These are phyloP conservation scores for Phytophthora pistaciae DNA, from an alignment of 352 stramenopile genomes.

Conservation along the genomic window DNA sequence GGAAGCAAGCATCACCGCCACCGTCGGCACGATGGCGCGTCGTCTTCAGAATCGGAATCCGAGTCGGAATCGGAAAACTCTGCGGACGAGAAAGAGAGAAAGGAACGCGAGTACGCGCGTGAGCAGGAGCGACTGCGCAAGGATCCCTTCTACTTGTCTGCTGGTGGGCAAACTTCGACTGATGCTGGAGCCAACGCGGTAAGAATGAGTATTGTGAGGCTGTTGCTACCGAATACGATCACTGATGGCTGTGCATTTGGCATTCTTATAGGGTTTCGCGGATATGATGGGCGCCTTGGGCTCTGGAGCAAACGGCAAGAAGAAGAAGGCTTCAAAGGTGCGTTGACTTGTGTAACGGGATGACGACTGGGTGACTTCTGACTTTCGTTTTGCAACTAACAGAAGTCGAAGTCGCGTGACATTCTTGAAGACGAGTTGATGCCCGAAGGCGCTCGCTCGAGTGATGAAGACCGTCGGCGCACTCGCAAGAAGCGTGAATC, in stretches of 20 bases:
- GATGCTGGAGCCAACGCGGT: constrained; percentile 53
- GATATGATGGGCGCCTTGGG: constrained; percentile 86
- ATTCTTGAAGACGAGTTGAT: constrained; percentile 83
- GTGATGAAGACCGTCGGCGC: constrained; percentile 71
- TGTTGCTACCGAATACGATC: neutral
- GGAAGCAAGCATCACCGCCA: constrained; percentile 45
- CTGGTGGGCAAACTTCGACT: constrained; percentile 21
- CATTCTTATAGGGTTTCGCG: constrained; percentile 61
- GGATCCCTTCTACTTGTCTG: constrained; percentile 86
- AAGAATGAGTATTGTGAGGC: neutral
- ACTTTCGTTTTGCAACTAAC: neutral
- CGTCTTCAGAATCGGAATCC: constrained; percentile 45
- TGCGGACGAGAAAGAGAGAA: constrained; percentile 52
- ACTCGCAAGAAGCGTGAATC: constrained; percentile 57
- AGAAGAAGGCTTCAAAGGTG: constrained; percentile 77
- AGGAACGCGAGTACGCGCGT: constrained; percentile 47
- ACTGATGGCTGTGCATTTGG: constrained; percentile 19
- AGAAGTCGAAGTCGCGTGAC: constrained; percentile 59
- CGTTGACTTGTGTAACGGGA: constrained; percentile 1
- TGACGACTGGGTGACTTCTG: no score
- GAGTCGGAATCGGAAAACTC: constrained; percentile 45
- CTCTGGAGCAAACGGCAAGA: constrained; percentile 63
- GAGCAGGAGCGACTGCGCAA: constrained; percentile 79
- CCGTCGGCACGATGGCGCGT: constrained; percentile 26
- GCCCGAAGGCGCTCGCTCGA: constrained; percentile 77